phyloP scores from a whole-genome alignment of 176 grass and related monocot genomes.

The Musa troglodytarum region DNA sequence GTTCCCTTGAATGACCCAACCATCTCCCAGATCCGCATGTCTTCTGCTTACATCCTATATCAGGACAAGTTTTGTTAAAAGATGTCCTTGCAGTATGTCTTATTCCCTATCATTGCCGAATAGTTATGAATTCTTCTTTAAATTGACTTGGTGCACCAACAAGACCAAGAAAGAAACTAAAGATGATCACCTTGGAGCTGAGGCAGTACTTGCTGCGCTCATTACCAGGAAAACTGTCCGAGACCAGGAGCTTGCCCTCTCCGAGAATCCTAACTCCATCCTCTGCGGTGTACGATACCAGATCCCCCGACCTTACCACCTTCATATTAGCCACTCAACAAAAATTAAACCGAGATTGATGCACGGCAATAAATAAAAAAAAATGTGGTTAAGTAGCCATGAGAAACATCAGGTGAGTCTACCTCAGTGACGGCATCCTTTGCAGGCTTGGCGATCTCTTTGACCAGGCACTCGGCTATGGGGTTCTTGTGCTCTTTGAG shows the following conservation, averaged over 20 bases:
- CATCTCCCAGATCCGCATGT: background rate
- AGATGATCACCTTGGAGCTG: conserved; percentile 65
- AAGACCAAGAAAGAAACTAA: background rate
- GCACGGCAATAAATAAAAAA: background rate
- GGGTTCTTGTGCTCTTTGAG: conserved; percentile 78
- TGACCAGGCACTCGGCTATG: conserved; percentile 82
- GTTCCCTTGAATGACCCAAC: background rate
- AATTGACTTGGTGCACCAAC: no score
- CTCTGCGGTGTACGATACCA: conserved; percentile 88
- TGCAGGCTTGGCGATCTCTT: conserved; percentile 96
- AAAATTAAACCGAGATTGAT: background rate
- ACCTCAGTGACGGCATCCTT: conserved; percentile 96
- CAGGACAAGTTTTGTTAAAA: background rate
- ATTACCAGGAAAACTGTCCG: conserved; percentile 93
- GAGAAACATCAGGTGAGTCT: background rate
- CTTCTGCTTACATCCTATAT: background rate
- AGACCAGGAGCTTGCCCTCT: conserved; percentile 87
- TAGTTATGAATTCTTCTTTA: no score
- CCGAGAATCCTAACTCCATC: conserved; percentile 92
- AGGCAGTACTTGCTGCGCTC: conserved; percentile 93
- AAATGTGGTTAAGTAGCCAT: background rate
- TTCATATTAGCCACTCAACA: conserved; percentile 18
- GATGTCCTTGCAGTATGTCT: background rate
- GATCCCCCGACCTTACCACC: conserved; percentile 91
- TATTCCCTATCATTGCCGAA: no score